Conservation (phyloP, 2,329 filamentous ascomycete species). For the Fusarium chlamydosporum region DNA sequence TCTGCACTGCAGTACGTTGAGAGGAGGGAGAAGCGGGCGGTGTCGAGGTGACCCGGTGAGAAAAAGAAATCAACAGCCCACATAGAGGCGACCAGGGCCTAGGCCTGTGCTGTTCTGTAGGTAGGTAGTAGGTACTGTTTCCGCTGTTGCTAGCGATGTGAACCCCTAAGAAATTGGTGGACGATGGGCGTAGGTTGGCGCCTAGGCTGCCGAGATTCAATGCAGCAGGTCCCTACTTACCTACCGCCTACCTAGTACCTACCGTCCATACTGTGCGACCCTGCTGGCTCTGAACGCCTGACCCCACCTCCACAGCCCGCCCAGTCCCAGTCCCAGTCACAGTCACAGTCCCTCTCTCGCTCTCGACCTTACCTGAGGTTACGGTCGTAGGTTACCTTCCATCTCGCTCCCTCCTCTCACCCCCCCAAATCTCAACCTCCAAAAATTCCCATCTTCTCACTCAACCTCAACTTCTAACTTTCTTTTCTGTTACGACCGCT, state of each 20-base stretch:
- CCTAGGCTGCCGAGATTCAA: slow-evolving; percentile 23
- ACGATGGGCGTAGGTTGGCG: slow-evolving; percentile 3
- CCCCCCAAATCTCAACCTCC: slow-evolving; percentile 50
- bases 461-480: slow-evolving; percentile 37
- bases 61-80: slow-evolving; percentile 11
- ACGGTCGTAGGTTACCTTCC: slow-evolving; percentile 29
- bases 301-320: slow-evolving; percentile 47
- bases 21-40: not conserved
- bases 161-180: slow-evolving; percentile 2
- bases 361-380: slow-evolving; percentile 29
- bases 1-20: not conserved
- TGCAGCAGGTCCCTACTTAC: slow-evolving; percentile 8
- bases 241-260: too few species aligned
- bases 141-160: slow-evolving; percentile 5
- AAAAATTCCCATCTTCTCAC: slow-evolving; percentile 46
- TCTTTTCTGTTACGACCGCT: slow-evolving; percentile 43
- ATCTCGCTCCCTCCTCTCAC: slow-evolving; percentile 47
- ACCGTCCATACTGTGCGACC: slow-evolving; percentile 21
- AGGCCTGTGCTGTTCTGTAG: slow-evolving; percentile 4
- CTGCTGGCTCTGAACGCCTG: slow-evolving; percentile 29
- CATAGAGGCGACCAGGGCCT: slow-evolving; percentile 5
- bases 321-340: slow-evolving; percentile 20
- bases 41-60: slow-evolving; percentile 4
- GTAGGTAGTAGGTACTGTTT: too few species aligned
- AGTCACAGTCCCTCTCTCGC: slow-evolving; percentile 32